Percentiles rank a stretch among this genome's conserved stretches.
Evolutionary conservation across 2,329 filamentous ascomycete species (phyloP).

Genomic region (Penicillium occitanis): DNA sequence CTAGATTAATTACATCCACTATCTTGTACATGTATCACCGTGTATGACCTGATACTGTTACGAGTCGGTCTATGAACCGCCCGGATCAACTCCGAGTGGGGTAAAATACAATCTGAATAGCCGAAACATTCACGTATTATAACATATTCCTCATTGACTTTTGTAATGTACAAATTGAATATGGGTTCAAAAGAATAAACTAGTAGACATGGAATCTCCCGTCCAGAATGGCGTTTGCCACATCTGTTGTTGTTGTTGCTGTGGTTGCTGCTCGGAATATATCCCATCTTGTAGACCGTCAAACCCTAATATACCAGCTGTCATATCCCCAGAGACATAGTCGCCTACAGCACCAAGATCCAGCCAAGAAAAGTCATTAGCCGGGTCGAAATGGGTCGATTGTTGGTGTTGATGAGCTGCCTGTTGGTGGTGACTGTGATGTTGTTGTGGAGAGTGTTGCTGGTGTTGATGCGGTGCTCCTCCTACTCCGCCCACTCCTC

Average conservation of each 20-base stretch:
- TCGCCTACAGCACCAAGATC: constrained; percentile 61
- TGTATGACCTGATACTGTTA: background rate
- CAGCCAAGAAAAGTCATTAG: constrained; percentile 62
- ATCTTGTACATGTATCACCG: background rate
- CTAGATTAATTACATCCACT: background rate
- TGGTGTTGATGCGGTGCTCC: background rate
- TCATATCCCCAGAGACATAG: constrained; percentile 51
- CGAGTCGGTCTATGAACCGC: constrained; percentile 3
- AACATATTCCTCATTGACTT: background rate
- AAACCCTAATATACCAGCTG: constrained; percentile 36
- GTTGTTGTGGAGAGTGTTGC: constrained; percentile 6
- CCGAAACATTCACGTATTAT: background rate
- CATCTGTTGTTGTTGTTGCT: constrained; percentile 35
- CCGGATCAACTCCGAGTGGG: constrained; percentile 15
- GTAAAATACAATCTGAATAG: background rate
- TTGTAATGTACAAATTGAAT: background rate
- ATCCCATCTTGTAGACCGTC: constrained; percentile 36
- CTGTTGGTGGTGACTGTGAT: background rate
- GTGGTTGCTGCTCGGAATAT: constrained; percentile 35
- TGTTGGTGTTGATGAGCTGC: constrained; percentile 23
- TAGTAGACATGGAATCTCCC: constrained; percentile 39
- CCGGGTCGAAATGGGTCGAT: constrained; percentile 45
- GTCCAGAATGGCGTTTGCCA: constrained; percentile 45
- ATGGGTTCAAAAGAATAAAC: constrained; percentile 33
- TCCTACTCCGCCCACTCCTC: background rate